Evolutionary conservation across 2,329 filamentous ascomycete species (phyloP), one percentile per base, ranked within the genome.

Genomic region (Cordyceps farinosa): DNA sequence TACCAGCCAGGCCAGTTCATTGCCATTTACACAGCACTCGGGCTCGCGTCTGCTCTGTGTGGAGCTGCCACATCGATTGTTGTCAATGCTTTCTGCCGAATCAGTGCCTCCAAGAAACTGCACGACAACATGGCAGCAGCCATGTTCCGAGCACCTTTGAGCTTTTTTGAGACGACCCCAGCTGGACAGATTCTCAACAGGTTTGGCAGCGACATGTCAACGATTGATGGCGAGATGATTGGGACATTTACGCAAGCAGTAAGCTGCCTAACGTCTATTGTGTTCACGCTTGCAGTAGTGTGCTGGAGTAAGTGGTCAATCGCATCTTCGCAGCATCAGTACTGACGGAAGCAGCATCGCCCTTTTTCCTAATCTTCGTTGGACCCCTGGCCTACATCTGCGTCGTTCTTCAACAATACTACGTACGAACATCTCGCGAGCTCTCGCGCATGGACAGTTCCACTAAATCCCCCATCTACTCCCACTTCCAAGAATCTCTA

Each of bases 31-130:
- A 91, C 96, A 76, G 90, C 89, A 34, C 90, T 97, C 75, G 92
- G 92, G 45, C 82, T 97, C 50, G 91, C 91, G 45, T 87, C 89
- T 51, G 87, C 92, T 56, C 81, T 84, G 47, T 80, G 96, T 65
- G 91, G 94, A 9, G 90, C 96, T 47, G 72, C 92, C 48, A 92
- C 96, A 76, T 96, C 92, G 15, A 79, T 97, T 68, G 91, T 97
- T 67, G 81, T 97, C 45, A 97, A 92, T 92, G 96, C 97, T 68
- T 96, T 96, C 79, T 97, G 92, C 78, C 96, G 92, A 8, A 96
- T 97, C 67, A 92, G 96, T 86, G 92, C 92, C 61, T 96, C 91
- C 42, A 85, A 92, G 67, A 97, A 96, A 78, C 82, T 97, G 63
- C 92, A 97, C 74, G 92, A 96, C 76, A 84, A 90, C 69, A 96